These are phyloP conservation scores for Didymella glomerata DNA, from an alignment of 2,329 filamentous ascomycete genomes.

Conservation along the genomic window DNA sequence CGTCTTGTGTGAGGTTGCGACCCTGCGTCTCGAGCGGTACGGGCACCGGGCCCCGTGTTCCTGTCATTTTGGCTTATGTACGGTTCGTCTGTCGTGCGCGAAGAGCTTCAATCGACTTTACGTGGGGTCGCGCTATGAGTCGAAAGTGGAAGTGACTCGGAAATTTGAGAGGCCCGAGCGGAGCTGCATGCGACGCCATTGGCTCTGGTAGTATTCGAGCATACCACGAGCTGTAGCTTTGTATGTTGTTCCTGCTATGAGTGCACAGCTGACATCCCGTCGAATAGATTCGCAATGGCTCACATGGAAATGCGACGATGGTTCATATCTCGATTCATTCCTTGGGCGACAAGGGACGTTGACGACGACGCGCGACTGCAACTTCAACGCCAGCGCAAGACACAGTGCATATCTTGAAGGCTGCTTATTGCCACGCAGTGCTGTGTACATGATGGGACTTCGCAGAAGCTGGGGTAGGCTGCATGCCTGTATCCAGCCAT, in stretches of 20 bases:
- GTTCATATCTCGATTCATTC: not conserved
- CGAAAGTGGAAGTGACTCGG: slow-evolving; percentile 36
- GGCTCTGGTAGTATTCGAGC: slow-evolving; percentile 15
- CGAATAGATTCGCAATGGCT: not conserved
- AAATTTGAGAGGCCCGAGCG: slow-evolving; percentile 36
- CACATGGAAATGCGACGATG: not conserved
- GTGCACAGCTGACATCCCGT: not conserved
- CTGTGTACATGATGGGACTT: not conserved
- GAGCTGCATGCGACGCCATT: slow-evolving; percentile 29
- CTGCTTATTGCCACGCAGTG: not conserved
- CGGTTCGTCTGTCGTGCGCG: slow-evolving; percentile 18
- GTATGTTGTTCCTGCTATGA: not conserved
- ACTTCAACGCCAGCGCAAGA: not conserved
- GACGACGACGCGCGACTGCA: not conserved
- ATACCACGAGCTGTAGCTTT: not conserved
- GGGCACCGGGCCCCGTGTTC: slow-evolving; percentile 59
- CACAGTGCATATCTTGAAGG: not conserved
- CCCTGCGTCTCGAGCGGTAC: slow-evolving; percentile 52
- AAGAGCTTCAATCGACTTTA: slow-evolving; percentile 24
- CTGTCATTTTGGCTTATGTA: slow-evolving; percentile 51
- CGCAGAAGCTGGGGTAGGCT: not conserved
- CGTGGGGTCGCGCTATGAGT: slow-evolving; percentile 40
- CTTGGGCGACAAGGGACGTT: not conserved
- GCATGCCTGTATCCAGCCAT: not conserved
- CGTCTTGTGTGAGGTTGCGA: slow-evolving; percentile 73